Evolutionary conservation across 2,329 filamentous ascomycete species (phyloP), one percentile per base, ranked within the genome.

Genomic region (Exophiala alcalophila): DNA sequence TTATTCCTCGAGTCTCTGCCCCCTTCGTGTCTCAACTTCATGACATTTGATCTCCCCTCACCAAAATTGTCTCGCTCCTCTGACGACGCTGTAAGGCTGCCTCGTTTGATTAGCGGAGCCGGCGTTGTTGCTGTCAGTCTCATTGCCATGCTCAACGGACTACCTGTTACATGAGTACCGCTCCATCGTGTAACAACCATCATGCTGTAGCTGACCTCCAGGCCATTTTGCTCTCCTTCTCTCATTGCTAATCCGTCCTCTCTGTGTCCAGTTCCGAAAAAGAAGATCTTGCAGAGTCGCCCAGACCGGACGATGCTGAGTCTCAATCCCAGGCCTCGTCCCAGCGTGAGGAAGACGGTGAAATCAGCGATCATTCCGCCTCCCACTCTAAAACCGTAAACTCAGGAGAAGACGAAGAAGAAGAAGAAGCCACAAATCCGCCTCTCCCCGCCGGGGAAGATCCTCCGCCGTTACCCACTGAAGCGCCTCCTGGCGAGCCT

Each of bases 381-480:
- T 29, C 30, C 16, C 35, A 33, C 15, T 33, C 45, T 16, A 15
- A 27, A 35, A 36, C 47, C 31, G 8, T 16, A 27, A 29, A 35
- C 16, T 15, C 30, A 15, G 45, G 28, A 9, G n/a, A 41, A 15
- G 45, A 31, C 8, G n/a, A 41, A 15, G 34, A 42, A 25, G 16
- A 41, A 12, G 24, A 25, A 29, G 21, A 38, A 19, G 19, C 33
- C 40, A 19, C 30, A 24, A 28, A 49, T 9, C 66, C 68, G 37
- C 65, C 67, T 24, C 57, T 70, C 47, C 67, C 68, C 23, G 61
- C 64, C 35, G 65, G 63, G 45, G 60, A 68, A 46, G 57, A 62
- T 45, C 71, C 71, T 38, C 71, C 71, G 29, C 68, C 68, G 28
- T 63, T 77, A 34, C 78, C 78, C 36, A 63, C 71, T 40, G 76